Percentiles rank a stretch among this genome's conserved stretches.
These are phyloP conservation scores for Rhizophora mangle DNA, from an alignment of 345 rosid species.

Conservation along the genomic window DNA sequence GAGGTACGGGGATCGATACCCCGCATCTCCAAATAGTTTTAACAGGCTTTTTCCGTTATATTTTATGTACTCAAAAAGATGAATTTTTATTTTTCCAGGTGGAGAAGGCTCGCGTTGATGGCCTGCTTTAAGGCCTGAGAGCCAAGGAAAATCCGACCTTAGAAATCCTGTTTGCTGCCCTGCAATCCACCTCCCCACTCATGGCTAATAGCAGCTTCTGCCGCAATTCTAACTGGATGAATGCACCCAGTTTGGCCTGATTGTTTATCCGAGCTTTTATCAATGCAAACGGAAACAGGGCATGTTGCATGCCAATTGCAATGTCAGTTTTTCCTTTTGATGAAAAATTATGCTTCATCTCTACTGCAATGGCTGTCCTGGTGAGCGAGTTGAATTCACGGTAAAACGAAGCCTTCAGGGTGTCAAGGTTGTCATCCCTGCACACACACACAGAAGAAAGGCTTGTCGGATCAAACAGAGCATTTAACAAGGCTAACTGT, in stretches of 20 bases:
- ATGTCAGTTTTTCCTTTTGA: slow-evolving; percentile 14
- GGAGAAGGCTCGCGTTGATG: neutral
- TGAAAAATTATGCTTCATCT: slow-evolving; percentile 36
- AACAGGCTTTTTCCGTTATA: too few relatives aligned
- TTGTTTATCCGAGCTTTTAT: slow-evolving; percentile 45
- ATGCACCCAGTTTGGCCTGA: slow-evolving; percentile 31
- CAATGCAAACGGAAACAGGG: slow-evolving; percentile 35
- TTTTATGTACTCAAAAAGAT: too few relatives aligned
- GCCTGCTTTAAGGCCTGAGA: slow-evolving; percentile 26
- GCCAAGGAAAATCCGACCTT: slow-evolving; percentile 46
- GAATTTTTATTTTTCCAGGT: too few relatives aligned
- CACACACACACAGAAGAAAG: slow-evolving; percentile 1
- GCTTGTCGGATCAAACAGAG: neutral
- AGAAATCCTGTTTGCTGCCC: slow-evolving; percentile 24
- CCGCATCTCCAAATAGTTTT: slow-evolving; percentile 54
- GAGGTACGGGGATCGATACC: slow-evolving; percentile 87
- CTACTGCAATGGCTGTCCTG: slow-evolving; percentile 50
- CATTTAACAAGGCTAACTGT: neutral
- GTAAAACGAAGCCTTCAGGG: slow-evolving; percentile 33
- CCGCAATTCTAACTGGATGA: slow-evolving; percentile 36
- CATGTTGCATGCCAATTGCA: slow-evolving; percentile 44
- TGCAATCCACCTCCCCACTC: slow-evolving; percentile 42
- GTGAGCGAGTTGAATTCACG: slow-evolving; percentile 32
- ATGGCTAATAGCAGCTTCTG: slow-evolving; percentile 31
- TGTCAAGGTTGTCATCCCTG: slow-evolving; percentile 47